Conservation (phyloP, 495 filamentous ascomycete species). For the Peziza echinospora region DNA sequence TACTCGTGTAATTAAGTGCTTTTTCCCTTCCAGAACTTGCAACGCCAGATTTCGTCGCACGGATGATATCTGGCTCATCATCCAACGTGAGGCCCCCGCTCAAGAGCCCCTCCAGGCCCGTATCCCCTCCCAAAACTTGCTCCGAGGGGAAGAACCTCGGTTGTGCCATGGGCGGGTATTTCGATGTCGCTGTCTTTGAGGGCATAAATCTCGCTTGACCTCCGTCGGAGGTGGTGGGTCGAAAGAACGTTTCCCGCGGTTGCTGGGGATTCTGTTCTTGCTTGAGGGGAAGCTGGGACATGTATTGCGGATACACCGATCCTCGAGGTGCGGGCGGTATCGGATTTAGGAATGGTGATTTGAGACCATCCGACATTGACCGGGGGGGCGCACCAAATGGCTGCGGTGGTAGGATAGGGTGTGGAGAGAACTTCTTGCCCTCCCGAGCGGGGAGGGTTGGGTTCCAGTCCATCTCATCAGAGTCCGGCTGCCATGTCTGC, state of each 20-base stretch:
- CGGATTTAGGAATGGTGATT: too few relatives aligned
- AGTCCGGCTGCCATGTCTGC: too few relatives aligned
- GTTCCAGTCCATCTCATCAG: neutral
- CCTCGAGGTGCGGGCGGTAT: neutral
- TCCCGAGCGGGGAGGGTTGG: neutral
- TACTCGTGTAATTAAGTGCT: too few relatives aligned
- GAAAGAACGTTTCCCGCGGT: neutral
- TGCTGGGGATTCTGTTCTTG: neutral
- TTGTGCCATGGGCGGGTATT: neutral
- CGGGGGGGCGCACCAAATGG: too few relatives aligned
- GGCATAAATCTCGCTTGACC: too few relatives aligned
- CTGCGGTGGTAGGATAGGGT: neutral
- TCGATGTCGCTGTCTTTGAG: neutral
- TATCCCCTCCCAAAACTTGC: neutral
- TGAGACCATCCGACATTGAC: too few relatives aligned
- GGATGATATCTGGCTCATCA: neutral
- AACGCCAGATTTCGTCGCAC: neutral
- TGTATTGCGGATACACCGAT: too few relatives aligned
- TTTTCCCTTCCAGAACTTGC: neutral
- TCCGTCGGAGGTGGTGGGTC: too few relatives aligned
- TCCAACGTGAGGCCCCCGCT: neutral
- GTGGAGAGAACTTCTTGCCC: too few relatives aligned
- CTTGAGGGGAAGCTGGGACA: neutral
- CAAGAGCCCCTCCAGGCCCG: neutral
- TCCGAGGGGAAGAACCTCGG: neutral